phyloP scores from a whole-genome alignment of 2,329 filamentous ascomycete species.

The Aspergillus fischeri region DNA sequence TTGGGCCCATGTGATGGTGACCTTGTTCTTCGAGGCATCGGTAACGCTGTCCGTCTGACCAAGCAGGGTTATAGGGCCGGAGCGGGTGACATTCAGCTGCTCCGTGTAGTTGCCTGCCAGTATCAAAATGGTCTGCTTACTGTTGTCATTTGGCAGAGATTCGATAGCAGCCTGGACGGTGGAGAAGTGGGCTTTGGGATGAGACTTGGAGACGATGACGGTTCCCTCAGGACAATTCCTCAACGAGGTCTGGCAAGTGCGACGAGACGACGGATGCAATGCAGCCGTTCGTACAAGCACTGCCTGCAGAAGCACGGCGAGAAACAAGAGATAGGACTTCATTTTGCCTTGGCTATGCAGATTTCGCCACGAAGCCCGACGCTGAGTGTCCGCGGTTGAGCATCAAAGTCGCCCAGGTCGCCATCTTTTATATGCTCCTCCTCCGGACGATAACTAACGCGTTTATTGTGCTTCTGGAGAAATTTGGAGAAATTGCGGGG shows the following conservation, averaged over 20 bases:
- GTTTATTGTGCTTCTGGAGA: constrained; percentile 1
- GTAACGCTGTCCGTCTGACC: constrained; percentile 52
- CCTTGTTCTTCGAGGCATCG: constrained; percentile 46
- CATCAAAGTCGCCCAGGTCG: background rate
- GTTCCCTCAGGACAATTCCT: constrained; percentile 26
- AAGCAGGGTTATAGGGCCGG: constrained; percentile 57
- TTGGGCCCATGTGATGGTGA: constrained; percentile 56
- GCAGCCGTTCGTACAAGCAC: constrained; percentile 6
- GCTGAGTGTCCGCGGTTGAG: background rate
- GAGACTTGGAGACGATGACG: constrained; percentile 23
- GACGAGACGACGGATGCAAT: constrained; percentile 8
- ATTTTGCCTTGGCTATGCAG: background rate
- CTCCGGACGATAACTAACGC: constrained; percentile 7
- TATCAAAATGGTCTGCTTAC: constrained; percentile 55
- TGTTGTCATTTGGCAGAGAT: constrained; percentile 44
- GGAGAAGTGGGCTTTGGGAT: constrained; percentile 22
- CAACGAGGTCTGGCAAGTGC: constrained; percentile 22
- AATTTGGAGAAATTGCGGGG: constrained; percentile 15
- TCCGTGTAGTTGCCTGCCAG: constrained; percentile 59
- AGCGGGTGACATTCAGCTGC: constrained; percentile 62
- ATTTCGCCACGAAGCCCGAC: background rate
- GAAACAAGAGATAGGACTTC: background rate
- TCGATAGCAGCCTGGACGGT: constrained; percentile 48
- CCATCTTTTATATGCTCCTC: constrained; percentile 2
- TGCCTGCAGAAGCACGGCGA: constrained; percentile 1